Conservation (phyloP, 768 basidiomycete species). For the Tricholoma terreum region DNA sequence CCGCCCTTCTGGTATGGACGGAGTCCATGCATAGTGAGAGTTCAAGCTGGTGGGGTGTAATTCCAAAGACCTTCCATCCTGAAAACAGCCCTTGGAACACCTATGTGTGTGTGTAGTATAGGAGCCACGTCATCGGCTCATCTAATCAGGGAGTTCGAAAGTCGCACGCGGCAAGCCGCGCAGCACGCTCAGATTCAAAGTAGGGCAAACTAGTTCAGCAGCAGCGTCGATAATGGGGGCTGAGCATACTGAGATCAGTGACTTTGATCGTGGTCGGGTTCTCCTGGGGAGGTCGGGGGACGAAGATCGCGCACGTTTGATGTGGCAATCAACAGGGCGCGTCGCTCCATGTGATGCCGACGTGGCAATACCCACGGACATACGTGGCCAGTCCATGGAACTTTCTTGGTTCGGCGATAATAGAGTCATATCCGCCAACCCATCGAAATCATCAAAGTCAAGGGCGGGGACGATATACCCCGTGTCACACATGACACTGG, state of each 20-base stretch:
- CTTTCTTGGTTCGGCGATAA: constrained; percentile 6
- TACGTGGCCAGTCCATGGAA: constrained; percentile 5
- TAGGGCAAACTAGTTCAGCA: not conserved
- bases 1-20: not conserved
- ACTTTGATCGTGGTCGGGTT: constrained; percentile 1
- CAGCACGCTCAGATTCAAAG: not conserved
- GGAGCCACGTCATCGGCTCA: not conserved
- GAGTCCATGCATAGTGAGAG: constrained; percentile 7
- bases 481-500: constrained; percentile 6
- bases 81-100: constrained; percentile 12
- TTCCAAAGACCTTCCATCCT: constrained; percentile 11
- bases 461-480: constrained; percentile 11
- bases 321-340: constrained; percentile 8
- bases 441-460: constrained; percentile 10
- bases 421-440: constrained; percentile 10
- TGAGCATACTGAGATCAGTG: not conserved
- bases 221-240: not conserved
- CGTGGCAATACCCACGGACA: constrained; percentile 6
- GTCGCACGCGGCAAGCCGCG: not conserved
- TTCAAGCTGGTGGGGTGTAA: constrained; percentile 8
- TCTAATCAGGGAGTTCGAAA: not conserved
- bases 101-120: not conserved
- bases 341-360: constrained; percentile 7
- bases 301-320: constrained; percentile 20
- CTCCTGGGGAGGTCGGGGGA: constrained; percentile 4